Base-by-base conservation (phyloP, 257 asterid species). In the Datura wrightii region DNA sequence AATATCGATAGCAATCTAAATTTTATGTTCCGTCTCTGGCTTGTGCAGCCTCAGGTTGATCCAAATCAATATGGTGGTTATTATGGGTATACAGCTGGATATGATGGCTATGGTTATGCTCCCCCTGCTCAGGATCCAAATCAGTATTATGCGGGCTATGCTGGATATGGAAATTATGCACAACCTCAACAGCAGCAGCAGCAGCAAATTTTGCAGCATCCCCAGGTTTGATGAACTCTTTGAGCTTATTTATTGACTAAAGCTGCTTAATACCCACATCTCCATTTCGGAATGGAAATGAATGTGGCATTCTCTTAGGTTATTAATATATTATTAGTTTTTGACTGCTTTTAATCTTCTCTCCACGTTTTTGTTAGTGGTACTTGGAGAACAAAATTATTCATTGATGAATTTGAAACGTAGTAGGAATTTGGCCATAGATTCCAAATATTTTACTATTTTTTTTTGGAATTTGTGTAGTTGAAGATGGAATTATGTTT, bases 81-180 rank as follows among this genome's bases (percentile, higher is more conserved):
- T 83, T 94, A 94, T 69, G 96, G 96, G 56, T 95, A 91, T 88
- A 53, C 90, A 55, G 93, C 92, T 78, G 96, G 98, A 41, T 95
- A 93, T 82, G 95, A 93, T 74, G 89, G 92, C 59, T 93, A 93
- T 84, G 97, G 97, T 70, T 93, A 92, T 88, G 93, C 94, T 52
- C 94, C 93, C 79, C 89, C 94, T 37, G 84, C 95, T 0, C 98
- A 93, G 82, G 98, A 95, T 89, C 98, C 97, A 5, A 92, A 83
- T 81, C 56, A 93, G 90, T 95, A 93, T 85, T 92, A 95, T 87
- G 91, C 90, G 31, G 95, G 96, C 79, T 94, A 94, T 62, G 91
- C 95, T 24, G 98, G 97, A 44, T 94, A 92, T 71, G 92, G 93
- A 15, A 94, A 89, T 87, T 94, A 92, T 69, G 92, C 90, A 42